Percentiles rank a stretch among this genome's conserved stretches.
These are phyloP conservation scores for Phylloporus arenicola DNA, from an alignment of 768 basidiomycete species.

Conservation along the genomic window DNA sequence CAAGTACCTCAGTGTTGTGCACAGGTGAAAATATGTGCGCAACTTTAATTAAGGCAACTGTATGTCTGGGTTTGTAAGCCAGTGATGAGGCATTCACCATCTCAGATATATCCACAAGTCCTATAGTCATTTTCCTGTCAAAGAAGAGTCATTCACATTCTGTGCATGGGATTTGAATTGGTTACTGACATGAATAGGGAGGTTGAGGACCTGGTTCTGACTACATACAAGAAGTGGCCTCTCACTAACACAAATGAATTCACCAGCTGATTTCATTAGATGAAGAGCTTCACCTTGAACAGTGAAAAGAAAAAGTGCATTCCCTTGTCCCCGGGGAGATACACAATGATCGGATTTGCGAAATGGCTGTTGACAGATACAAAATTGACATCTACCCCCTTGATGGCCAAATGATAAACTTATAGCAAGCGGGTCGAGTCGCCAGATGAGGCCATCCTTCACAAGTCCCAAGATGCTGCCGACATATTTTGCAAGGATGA, in stretches of 20 bases:
- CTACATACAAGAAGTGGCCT: not conserved
- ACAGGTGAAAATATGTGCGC: not conserved
- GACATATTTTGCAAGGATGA: conserved; percentile 69
- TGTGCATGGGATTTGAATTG: not conserved
- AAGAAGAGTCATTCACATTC: not conserved
- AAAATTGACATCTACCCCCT: not conserved
- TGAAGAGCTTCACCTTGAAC: not conserved
- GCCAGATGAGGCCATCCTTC: conserved; percentile 60
- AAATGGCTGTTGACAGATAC: conserved; percentile 34
- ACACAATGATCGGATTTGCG: conserved; percentile 49
- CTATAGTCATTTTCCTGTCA: not conserved
- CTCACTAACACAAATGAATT: not conserved
- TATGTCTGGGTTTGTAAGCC: not conserved
- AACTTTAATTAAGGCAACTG: not conserved
- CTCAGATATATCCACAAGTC: not conserved
- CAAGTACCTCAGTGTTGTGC: not conserved
- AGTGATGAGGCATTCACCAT: not conserved
- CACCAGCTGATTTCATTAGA: not conserved
- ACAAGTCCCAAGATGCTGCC: conserved; percentile 67
- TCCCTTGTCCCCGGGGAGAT: conserved; percentile 64
- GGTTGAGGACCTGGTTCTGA: not conserved
- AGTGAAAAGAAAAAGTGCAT: conserved; percentile 60
- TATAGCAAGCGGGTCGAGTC: conserved; percentile 63
- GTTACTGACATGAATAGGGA: not conserved
- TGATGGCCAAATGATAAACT: not conserved